Evolutionary conservation across 2,329 filamentous ascomycete genomes (phyloP), one percentile per base, ranked within the genome.

Genomic region (Aspergillus sp.): DNA sequence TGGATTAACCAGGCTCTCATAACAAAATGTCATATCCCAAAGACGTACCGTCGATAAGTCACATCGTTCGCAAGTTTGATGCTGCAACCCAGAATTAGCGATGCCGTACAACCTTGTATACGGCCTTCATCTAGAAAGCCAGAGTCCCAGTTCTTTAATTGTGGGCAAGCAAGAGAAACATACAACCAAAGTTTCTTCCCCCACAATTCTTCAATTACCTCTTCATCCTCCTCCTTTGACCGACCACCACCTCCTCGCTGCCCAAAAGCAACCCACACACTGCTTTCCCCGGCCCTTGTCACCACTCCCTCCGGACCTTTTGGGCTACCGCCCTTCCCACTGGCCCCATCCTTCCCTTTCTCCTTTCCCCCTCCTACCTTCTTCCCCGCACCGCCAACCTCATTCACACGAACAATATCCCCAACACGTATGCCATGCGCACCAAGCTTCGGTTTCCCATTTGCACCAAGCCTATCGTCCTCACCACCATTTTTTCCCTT

Each of bases 31-130:
- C 39, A 42, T 18, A n/a, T 48, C 18, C 24, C 36, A 22, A 32
- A 5, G 17, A 41, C 42, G 13, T 73, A 83, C 81, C 85, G 78
- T 73, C 85, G 84, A 70, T 85, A 85, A 26, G 85, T 88, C 58
- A 87, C 81, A 74, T 88, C 84, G 68, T 88, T 88, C 44, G 85
- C 85, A 63, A 88, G 74, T 67, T 88, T 88, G 63, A 88, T 80
- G 64, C 84, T 87, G 72, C 18, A 57, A 57, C n/a, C 48, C 51
- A 42, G 5, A 34, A 58, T 62, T 34, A 64, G 56, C 51, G 53
- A 20, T 22, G 41, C 11, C 5, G 24, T 45, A 18, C 41, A 50
- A 48, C 8, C 12, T 20, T 15, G 34, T 30, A 26, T 7, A 8
- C 13, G 13, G 3, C 12, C 26, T 26, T 30, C 20, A 24, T 5